Conservation (phyloP, 2,329 filamentous ascomycete genomes). For the Ceratocystis ficicola region DNA sequence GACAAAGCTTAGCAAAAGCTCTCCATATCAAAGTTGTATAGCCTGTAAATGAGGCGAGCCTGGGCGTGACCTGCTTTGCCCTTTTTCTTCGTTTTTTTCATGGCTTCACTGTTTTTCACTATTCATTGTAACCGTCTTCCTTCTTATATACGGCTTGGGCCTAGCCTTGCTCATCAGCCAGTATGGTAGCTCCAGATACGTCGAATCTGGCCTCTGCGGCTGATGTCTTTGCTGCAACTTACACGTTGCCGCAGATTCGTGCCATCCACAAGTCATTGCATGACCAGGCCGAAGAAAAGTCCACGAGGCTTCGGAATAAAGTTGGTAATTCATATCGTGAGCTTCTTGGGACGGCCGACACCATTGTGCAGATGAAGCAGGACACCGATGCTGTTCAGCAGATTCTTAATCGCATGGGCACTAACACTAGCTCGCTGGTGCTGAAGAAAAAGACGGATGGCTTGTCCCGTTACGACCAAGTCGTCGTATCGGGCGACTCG, state of each 20-base stretch:
- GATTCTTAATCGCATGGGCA: slow-evolving; percentile 59
- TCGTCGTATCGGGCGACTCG: slow-evolving; percentile 24
- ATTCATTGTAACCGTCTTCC: background rate
- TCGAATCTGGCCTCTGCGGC: slow-evolving; percentile 36
- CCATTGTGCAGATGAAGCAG: slow-evolving; percentile 78
- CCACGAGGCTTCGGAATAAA: slow-evolving; percentile 48
- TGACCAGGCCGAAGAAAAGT: slow-evolving; percentile 49
- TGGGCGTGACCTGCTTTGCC: background rate
- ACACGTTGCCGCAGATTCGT: slow-evolving; percentile 52
- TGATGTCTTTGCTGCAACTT: slow-evolving; percentile 43
- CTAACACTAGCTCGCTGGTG: slow-evolving; percentile 59
- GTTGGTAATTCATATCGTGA: slow-evolving; percentile 68
- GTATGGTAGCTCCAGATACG: slow-evolving; percentile 23
- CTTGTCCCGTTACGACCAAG: slow-evolving; percentile 37
- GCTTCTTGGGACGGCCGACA: slow-evolving; percentile 80
- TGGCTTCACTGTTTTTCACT: too few relatives aligned
- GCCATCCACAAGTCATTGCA: slow-evolving; percentile 50
- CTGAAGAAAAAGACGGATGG: slow-evolving; percentile 54
- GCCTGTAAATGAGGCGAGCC: background rate
- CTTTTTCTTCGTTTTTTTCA: background rate
- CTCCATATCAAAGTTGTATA: background rate
- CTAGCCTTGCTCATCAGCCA: background rate
- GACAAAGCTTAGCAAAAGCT: background rate
- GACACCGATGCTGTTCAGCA: slow-evolving; percentile 65
- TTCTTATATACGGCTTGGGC: background rate